phyloP scores from a whole-genome alignment of 176 grass and related monocot species.

The Triticum dicoccoides region DNA sequence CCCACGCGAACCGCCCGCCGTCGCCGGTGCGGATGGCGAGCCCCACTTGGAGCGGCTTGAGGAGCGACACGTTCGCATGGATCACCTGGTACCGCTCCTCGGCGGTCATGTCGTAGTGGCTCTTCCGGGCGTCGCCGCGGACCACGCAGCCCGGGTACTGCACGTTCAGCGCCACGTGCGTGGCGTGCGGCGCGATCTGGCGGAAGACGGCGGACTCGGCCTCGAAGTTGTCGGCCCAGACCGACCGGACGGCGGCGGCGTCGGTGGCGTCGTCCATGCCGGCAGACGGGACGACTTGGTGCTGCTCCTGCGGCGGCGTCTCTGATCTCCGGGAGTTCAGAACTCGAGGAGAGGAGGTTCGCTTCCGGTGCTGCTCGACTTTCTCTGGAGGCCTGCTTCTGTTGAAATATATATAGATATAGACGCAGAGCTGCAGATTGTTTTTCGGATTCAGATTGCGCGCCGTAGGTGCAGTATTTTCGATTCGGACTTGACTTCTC shows the following conservation, averaged over 20 bases:
- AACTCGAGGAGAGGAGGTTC: no score
- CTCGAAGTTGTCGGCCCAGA: not conserved
- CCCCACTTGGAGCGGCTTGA: conserved; percentile 5
- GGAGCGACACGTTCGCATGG: not conserved
- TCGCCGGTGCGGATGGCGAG: not conserved
- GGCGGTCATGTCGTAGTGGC: not conserved
- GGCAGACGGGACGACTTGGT: not conserved
- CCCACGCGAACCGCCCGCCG: not conserved
- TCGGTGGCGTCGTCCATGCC: not conserved
- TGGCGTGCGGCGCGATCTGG: not conserved
- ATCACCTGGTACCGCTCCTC: not conserved
- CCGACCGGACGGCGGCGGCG: not conserved
- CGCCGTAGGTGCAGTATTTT: no score
- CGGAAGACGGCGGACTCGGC: not conserved
- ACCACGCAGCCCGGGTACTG: conserved; percentile 1
- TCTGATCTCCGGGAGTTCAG: no score
- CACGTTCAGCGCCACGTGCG: not conserved
- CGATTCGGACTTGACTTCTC: no score
- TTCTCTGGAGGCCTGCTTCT: no score
- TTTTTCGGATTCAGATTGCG: no score
- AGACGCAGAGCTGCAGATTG: no score
- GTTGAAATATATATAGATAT: no score
- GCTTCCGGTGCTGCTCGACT: no score
- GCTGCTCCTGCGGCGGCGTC: not conserved
- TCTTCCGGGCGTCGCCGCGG: not conserved